Percentiles rank a stretch among this genome's conserved stretches.
Conservation (phyloP, 1,284 basidiomycete species). For the Microstroma glucosiphilum region DNA sequence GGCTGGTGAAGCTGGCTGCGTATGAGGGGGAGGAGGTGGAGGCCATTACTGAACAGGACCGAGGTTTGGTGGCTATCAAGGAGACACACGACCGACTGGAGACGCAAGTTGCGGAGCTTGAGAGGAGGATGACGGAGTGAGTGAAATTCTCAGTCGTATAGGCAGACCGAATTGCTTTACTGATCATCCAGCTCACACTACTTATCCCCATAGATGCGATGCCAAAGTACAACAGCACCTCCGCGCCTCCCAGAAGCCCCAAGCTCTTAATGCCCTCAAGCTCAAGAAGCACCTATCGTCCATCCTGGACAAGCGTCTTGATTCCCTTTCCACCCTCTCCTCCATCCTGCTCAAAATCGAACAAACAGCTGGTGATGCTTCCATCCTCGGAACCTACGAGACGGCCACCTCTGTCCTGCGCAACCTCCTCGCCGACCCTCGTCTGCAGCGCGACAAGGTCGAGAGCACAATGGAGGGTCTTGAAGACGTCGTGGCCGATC, state of each 20-base stretch:
- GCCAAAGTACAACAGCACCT: background rate
- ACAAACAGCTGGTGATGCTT: slow-evolving; percentile 75
- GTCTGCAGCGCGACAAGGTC: slow-evolving; percentile 68
- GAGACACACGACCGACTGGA: slow-evolving; percentile 63
- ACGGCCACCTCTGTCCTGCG: slow-evolving; percentile 71
- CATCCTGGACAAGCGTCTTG: slow-evolving; percentile 67
- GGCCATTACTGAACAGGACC: slow-evolving; percentile 64
- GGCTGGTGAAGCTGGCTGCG: slow-evolving; percentile 27
- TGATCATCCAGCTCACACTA: no score
- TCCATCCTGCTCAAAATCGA: slow-evolving; percentile 74
- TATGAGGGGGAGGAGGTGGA: slow-evolving; percentile 1
- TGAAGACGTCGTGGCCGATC: slow-evolving; percentile 71
- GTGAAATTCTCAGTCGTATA: no score
- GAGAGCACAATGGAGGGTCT: slow-evolving; percentile 81
- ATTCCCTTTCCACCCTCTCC: slow-evolving; percentile 67
- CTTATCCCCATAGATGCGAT: slow-evolving; percentile 60
- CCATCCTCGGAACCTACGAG: slow-evolving; percentile 82
- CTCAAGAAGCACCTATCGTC: slow-evolving; percentile 74
- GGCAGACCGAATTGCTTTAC: no score
- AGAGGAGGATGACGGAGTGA: slow-evolving; percentile 39
- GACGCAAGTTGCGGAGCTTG: slow-evolving; percentile 62
- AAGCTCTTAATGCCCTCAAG: slow-evolving; percentile 69
- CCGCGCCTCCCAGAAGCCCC: slow-evolving; percentile 63
- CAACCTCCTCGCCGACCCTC: slow-evolving; percentile 69
- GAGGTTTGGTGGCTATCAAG: slow-evolving; percentile 68